Base-by-base conservation (phyloP, 192 early-diverging fungal species). In the Oehlia diaphana region DNA sequence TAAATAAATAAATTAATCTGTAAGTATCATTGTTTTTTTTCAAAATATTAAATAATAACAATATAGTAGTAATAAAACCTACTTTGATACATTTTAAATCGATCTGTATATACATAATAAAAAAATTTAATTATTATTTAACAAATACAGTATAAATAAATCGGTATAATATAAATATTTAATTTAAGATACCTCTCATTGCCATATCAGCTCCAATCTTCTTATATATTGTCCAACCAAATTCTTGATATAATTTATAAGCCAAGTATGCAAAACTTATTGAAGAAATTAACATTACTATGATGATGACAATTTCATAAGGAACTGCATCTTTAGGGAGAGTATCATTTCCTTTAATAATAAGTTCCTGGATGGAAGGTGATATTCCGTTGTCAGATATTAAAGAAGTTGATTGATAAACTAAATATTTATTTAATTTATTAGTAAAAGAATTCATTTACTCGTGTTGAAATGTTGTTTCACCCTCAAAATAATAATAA, bases 191-290 rank as follows among this genome's bases (percentile, higher is more conserved):
- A 88, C 88, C 91, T 74, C 92, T 85, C 88, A 95, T 91, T 6
- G 87, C 84, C 76, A 93, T 76, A 74, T 95, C 92, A 42, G 94
- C 93, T 19, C 93, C 92, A 82, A 95, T 92, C 84, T 93, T 94
- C 79, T 93, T 94, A 85, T 92, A 94, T 58, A 93, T 93, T 78
- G 88, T 88, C 93, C 94, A 95, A 42, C 94, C 93, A 84, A 94
- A 94, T 82, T 93, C 91, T 81, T 92, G 90, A 81, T 94, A 96
- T 33, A 94, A 81, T 63, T 89, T 90, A 77, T 89, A 91, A 44
- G 91, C 87, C 16, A 90, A 72, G 53, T 86, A 85, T 3, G 81
- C 74, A 77, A 91, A 91, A 58, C 80, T 80, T 2, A 86, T 42
- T 0, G 81, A 80, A 74, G 89, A 89, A 8, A 92, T 63, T 31